These are phyloP conservation scores for Mycosphaerella sp. DNA, from an alignment of 2,329 filamentous ascomycete genomes.

Conservation along the genomic window DNA sequence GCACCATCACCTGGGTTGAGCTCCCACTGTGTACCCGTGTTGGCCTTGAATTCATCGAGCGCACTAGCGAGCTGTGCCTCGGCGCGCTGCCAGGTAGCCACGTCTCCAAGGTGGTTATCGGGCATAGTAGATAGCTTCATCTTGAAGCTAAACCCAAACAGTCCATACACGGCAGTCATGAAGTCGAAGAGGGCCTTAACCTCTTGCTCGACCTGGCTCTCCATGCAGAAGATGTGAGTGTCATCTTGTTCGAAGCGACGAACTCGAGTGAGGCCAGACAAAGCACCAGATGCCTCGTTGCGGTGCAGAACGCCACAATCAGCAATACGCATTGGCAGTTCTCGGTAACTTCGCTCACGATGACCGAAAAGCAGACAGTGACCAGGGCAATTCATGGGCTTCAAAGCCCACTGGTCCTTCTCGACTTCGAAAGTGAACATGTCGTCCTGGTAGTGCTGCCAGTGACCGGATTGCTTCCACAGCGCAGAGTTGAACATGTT, in stretches of 20 bases:
- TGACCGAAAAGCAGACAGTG: conserved; percentile 85
- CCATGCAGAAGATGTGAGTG: conserved; percentile 88
- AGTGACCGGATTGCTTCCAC: conserved; percentile 94
- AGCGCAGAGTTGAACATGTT: conserved; percentile 93
- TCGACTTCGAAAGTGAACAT: conserved; percentile 86
- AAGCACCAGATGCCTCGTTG: conserved; percentile 88
- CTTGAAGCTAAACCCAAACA: conserved; percentile 86
- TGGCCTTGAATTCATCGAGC: conserved; percentile 65
- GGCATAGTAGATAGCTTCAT: conserved; percentile 86
- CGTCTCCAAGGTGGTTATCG: conserved; percentile 81
- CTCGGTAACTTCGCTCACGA: conserved; percentile 76
- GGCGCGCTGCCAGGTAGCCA: conserved; percentile 82
- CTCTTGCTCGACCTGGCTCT: conserved; percentile 69
- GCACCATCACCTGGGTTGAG: conserved; percentile 92
- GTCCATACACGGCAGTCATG: conserved; percentile 68
- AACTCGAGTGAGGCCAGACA: conserved; percentile 85
- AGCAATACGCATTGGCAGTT: conserved; percentile 84
- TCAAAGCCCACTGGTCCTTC: conserved; percentile 77
- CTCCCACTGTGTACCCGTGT: conserved; percentile 67
- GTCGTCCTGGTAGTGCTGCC: conserved; percentile 88
- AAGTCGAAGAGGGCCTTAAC: conserved; percentile 85
- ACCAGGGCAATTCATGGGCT: conserved; percentile 98
- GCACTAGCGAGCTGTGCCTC: conserved; percentile 74
- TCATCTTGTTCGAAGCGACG: conserved; percentile 95
- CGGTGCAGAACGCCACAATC: conserved; percentile 95